A percentile compares a stretch with the other conserved stretches of the same genome.
phyloP scores from a whole-genome alignment of 192 early-diverging fungal species.

The Backusella parvicylindrica region DNA sequence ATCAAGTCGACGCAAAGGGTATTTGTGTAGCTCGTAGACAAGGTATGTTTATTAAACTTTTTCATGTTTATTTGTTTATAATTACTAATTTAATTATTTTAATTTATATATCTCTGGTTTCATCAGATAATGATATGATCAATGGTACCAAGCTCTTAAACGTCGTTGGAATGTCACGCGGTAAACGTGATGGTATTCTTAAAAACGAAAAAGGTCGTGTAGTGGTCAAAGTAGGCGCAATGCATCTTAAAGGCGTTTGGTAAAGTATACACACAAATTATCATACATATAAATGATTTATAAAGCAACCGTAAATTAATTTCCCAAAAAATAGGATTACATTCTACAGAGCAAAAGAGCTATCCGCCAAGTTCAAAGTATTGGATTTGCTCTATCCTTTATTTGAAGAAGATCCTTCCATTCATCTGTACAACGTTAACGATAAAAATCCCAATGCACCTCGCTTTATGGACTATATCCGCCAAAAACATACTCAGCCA shows the following conservation, averaged over 20 bases:
- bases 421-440: conserved; percentile 46
- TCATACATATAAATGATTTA: not conserved
- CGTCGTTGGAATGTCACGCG: conserved; percentile 81
- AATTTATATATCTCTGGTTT: not conserved
- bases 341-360: conserved; percentile 57
- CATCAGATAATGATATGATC: conserved; percentile 76
- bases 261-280: conserved; percentile 24
- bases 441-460: not conserved
- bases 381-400: conserved; percentile 68
- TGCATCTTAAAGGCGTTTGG: conserved; percentile 88
- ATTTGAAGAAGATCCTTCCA: conserved; percentile 66
- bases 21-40: conserved; percentile 77
- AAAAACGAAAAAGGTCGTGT: conserved; percentile 83
- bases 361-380: conserved; percentile 70
- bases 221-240: conserved; percentile 81
- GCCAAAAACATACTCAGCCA: not conserved
- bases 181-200: conserved; percentile 79
- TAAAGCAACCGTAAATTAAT: conserved; percentile 5
- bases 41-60: conserved; percentile 33
- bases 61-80: not conserved
- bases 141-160: conserved; percentile 86
- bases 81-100: conserved; percentile 18
- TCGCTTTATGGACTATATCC: not conserved
- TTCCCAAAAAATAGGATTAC: conserved; percentile 45
- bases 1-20: conserved; percentile 75